Conservation (phyloP, 2,329 filamentous ascomycete genomes). For the Scedosporium boydii region DNA sequence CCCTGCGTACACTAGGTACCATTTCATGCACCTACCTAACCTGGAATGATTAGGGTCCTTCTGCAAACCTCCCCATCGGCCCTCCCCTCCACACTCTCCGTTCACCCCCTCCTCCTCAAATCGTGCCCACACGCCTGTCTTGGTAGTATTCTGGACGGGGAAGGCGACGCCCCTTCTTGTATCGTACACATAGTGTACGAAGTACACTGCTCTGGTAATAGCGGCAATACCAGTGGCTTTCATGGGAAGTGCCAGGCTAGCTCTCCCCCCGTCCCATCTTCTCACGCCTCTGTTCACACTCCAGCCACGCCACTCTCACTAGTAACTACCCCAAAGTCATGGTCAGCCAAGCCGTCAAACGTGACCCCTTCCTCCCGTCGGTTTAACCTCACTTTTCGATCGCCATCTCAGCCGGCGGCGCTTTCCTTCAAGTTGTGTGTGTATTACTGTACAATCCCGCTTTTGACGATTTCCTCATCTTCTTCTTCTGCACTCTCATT, state of each 20-base stretch:
- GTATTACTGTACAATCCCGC: not conserved
- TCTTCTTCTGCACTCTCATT: not conserved
- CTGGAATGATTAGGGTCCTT: conserved; percentile 1
- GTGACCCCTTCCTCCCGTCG: not conserved
- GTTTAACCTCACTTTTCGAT: not conserved
- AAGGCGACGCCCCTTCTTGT: too few species aligned
- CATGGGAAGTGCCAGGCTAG: too few species aligned
- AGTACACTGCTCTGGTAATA: too few species aligned
- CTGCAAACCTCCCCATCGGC: not conserved
- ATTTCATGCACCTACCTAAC: conserved; percentile 1
- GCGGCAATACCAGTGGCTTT: too few species aligned
- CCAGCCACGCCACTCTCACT: not conserved
- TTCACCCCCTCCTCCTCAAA: not conserved
- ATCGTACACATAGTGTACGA: too few species aligned
- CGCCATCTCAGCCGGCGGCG: not conserved
- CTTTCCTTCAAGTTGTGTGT: not conserved
- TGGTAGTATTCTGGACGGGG: too few species aligned
- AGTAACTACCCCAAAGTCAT: not conserved
- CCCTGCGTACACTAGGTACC: not conserved
- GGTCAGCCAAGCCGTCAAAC: not conserved
- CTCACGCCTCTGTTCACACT: not conserved
- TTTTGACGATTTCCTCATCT: not conserved
- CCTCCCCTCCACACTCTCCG: not conserved
- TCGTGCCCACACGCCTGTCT: too few species aligned
- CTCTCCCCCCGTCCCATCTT: not conserved